Percentiles rank a stretch among this genome's conserved stretches.
These are phyloP conservation scores for Gossypium herbaceum DNA, from an alignment of 345 rosid genomes.

Conservation along the genomic window DNA sequence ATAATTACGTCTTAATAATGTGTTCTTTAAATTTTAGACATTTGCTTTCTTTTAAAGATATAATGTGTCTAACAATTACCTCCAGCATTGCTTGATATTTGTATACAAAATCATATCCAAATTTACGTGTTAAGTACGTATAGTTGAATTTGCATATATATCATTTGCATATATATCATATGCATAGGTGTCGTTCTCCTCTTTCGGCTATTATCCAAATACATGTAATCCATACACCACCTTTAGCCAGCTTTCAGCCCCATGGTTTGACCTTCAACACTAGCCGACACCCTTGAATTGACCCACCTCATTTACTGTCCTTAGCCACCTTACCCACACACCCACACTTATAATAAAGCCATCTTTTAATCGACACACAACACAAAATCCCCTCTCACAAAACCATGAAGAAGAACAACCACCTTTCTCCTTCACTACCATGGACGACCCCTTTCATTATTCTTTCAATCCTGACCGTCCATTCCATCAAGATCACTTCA, in stretches of 20 bases:
- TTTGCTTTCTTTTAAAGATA: rapidly evolving
- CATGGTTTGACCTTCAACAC: neutral
- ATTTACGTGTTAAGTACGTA: neutral
- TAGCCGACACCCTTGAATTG: neutral
- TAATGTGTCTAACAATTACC: rapidly evolving
- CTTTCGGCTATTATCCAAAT: neutral
- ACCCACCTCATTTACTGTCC: neutral
- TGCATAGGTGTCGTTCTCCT: neutral
- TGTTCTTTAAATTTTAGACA: rapidly evolving
- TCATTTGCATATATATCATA: neutral
- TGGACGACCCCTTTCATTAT: neutral
- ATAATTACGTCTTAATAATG: rapidly evolving
- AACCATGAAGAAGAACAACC: neutral
- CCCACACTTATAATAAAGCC: neutral
- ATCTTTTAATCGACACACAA: neutral
- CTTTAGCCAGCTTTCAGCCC: neutral
- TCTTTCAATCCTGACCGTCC: conserved; percentile 16
- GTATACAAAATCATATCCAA: no score
- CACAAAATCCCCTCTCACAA: neutral
- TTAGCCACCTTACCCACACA: neutral
- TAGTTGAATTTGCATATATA: neutral
- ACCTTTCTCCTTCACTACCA: neutral
- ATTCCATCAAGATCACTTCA: conserved; percentile 18
- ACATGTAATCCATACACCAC: neutral
- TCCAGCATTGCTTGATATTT: no score